Base-by-base conservation (phyloP, 768 basidiomycete species). In the Nevesoporus exiguus region DNA sequence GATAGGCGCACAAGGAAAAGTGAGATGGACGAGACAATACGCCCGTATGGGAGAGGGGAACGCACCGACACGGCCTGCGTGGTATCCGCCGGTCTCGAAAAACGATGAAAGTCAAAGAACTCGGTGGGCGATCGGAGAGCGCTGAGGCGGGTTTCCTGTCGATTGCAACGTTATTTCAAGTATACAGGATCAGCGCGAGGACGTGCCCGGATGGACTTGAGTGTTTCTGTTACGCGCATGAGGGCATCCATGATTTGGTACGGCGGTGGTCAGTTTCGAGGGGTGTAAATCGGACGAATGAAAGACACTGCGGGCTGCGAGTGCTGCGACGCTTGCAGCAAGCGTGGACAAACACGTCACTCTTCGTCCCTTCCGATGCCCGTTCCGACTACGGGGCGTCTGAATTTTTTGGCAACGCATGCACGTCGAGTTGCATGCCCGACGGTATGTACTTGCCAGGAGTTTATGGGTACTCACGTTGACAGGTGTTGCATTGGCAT, bases 71-170 rank as follows among this genome's bases (percentile, higher is more conserved):
- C 86, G 42, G 89, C 88, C 56, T 84, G 80, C 68, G 90, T 90
- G 44, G 91, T 67, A 66, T 94, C 90, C 24, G 84, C 84, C 10
- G 92, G 92, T 63, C 84, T 77, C n/a, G 92, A 93, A 48, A 95
- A 72, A 21, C 90, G 84, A 60, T 93, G 84, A 60, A 79, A 73
- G 73, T 93, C 91, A 66, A 93, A 93, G 72, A 93, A 93, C 69
- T 93, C 91, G 43, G 71, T 65, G 6, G 84, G 82, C 1, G 86
- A 76, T 54, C 91, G 81, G 58, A 93, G 75, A 37, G 84, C 84
- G 52, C 87, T 88, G 54, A 93, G 33, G n/a, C 53, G 41, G 11
- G 53, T 54, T 44, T 54, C 53, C 53, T 54, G 13, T 29, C 27
- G 27, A 5, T 29, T 29, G 27, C 27, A 8, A 29, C 27, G 27